Evolutionary conservation across 257 asterid genomes (phyloP).

Genomic region (Penstemon davidsonii): DNA sequence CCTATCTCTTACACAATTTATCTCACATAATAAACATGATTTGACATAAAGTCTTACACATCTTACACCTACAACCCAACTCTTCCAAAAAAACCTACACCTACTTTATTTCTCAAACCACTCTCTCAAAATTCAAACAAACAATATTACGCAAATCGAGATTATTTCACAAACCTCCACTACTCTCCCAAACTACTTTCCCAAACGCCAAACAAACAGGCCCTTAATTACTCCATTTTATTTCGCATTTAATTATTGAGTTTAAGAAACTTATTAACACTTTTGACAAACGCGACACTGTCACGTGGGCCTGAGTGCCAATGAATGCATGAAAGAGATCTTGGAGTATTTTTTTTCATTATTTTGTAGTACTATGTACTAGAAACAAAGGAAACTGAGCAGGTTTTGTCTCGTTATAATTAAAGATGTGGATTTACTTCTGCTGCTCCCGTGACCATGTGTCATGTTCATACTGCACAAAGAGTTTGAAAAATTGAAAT

Average conservation of each 20-base stretch:
- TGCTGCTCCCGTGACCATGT: background rate
- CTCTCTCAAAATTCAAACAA: too few relatives aligned
- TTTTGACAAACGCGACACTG: slow-evolving; percentile 26
- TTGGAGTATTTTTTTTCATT: background rate
- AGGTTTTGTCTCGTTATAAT: background rate
- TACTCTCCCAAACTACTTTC: too few relatives aligned
- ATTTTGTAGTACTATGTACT: background rate
- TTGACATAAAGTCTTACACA: too few relatives aligned
- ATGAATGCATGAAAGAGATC: background rate
- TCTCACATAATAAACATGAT: too few relatives aligned
- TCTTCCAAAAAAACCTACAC: too few relatives aligned
- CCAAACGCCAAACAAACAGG: too few relatives aligned
- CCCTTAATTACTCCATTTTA: background rate
- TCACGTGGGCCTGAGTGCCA: slow-evolving; percentile 27
- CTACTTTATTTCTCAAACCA: too few relatives aligned
- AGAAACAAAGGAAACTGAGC: background rate
- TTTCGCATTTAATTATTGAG: background rate
- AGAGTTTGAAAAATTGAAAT: too few relatives aligned
- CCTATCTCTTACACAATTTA: too few relatives aligned
- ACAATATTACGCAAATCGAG: too few relatives aligned
- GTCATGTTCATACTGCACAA: background rate
- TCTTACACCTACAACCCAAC: too few relatives aligned
- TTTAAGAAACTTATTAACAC: background rate
- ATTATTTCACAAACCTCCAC: too few relatives aligned
- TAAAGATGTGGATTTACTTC: background rate